Percentiles rank a stretch among this genome's conserved stretches.
Conservation (phyloP, 331 rosid species). For the Quercus tomentella region DNA sequence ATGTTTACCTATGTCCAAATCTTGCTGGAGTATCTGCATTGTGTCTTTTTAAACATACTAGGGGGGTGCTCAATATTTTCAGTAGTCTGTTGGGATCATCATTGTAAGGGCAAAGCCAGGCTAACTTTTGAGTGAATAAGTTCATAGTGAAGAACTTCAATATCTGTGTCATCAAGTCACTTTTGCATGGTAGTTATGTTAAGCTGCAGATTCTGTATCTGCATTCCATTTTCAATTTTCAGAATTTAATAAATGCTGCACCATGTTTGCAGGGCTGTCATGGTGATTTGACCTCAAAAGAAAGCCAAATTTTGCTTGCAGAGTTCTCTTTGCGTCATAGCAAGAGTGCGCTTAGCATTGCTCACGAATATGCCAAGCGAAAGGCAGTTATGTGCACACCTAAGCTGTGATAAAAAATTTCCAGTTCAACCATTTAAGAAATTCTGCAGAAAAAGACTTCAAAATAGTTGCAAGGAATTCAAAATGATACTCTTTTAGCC, state of each 20-base stretch:
- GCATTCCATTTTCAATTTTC: not conserved
- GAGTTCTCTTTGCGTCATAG: conserved; percentile 85
- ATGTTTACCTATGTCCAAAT: not conserved
- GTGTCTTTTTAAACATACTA: not conserved
- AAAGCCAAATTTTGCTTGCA: conserved; percentile 75
- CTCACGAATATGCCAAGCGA: conserved; percentile 57
- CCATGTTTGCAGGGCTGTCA: conserved; percentile 62
- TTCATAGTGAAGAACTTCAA: not conserved
- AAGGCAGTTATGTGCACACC: conserved; percentile 34
- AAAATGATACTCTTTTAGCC: not conserved
- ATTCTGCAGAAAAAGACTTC: not conserved
- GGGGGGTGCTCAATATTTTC: not conserved
- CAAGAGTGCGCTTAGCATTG: conserved; percentile 57
- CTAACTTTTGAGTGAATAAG: not conserved
- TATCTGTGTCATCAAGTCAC: not conserved
- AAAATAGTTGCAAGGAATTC: not conserved
- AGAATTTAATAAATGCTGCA: not conserved
- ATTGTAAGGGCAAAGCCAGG: not conserved
- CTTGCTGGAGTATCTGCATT: not conserved
- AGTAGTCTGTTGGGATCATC: not conserved
- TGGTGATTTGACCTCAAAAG: conserved; percentile 69
- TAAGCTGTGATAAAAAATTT: conserved; percentile 15
- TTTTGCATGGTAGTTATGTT: too few relatives aligned
- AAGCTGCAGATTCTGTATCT: not conserved
- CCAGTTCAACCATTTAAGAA: not conserved